Percentiles rank a stretch among this genome's conserved stretches.
Evolutionary conservation across 2,329 filamentous ascomycete genomes (phyloP).

Genomic region (Ceratocystis destructans): DNA sequence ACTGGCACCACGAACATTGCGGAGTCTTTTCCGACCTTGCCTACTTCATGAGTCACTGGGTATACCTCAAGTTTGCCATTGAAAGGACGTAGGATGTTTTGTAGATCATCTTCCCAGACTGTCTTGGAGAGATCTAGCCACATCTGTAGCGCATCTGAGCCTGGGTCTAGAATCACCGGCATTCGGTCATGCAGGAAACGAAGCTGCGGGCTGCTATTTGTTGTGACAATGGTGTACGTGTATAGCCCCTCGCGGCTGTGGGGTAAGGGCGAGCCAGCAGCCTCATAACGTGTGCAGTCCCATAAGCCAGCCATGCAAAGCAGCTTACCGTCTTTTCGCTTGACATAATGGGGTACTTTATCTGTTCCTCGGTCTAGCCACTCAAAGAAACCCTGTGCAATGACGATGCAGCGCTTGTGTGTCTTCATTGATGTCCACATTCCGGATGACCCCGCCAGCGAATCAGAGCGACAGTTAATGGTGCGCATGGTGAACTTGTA

Average conservation of each 20-base stretch:
- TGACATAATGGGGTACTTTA: constrained; percentile 73
- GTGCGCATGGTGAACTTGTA: constrained; percentile 69
- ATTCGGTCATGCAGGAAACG: constrained; percentile 86
- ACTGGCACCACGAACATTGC: constrained; percentile 71
- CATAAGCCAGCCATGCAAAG: constrained; percentile 87
- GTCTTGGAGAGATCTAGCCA: constrained; percentile 66
- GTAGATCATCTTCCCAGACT: constrained; percentile 67
- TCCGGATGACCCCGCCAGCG: constrained; percentile 57
- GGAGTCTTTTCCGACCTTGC: constrained; percentile 87
- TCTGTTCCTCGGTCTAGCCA: constrained; percentile 79
- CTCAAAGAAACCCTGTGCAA: constrained; percentile 91
- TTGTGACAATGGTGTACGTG: constrained; percentile 91
- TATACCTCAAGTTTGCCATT: constrained; percentile 70
- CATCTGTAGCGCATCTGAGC: constrained; percentile 50
- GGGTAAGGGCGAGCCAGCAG: constrained; percentile 31
- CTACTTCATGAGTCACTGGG: constrained; percentile 74
- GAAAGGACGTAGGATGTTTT: constrained; percentile 66
- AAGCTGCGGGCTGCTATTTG: constrained; percentile 67
- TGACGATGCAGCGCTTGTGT: constrained; percentile 70
- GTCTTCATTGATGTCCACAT: constrained; percentile 92
- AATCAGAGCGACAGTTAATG: constrained; percentile 92
- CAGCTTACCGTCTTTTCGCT: constrained; percentile 64
- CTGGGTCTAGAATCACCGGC: constrained; percentile 79
- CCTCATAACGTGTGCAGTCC: constrained; percentile 75
- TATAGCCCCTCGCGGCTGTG: constrained; percentile 48